These are phyloP conservation scores for Tetracladium maxilliforme DNA, from an alignment of 2,329 filamentous ascomycete species.

Conservation along the genomic window DNA sequence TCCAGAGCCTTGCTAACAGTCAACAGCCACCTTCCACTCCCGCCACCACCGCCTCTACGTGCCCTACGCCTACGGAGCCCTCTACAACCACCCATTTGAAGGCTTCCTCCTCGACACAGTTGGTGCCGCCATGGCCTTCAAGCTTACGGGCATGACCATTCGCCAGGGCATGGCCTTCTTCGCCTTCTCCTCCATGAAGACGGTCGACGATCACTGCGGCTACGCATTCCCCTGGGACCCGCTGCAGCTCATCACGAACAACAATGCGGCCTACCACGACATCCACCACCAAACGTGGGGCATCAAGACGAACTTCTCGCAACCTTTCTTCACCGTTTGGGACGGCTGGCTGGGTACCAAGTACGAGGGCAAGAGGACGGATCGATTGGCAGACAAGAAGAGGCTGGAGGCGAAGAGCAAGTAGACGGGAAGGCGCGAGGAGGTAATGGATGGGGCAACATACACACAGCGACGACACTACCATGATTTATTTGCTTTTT, in stretches of 20 bases:
- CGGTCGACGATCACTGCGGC: constrained; percentile 93
- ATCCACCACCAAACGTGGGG: constrained; percentile 99
- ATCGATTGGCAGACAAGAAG: too few relatives aligned
- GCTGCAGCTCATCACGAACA: constrained; percentile 78
- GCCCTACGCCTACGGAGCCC: constrained; percentile 88
- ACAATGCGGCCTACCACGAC: constrained; percentile 94
- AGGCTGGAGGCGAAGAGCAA: too few relatives aligned
- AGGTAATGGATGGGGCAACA: too few relatives aligned
- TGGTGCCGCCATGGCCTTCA: constrained; percentile 73
- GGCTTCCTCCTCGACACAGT: constrained; percentile 87
- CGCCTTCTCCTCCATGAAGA: constrained; percentile 80
- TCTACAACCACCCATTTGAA: constrained; percentile 94
- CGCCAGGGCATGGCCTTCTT: constrained; percentile 87
- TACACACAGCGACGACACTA: too few relatives aligned
- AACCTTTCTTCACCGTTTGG: constrained; percentile 95
- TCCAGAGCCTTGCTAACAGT: constrained; percentile 1
- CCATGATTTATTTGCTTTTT: too few relatives aligned
- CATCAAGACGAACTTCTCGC: constrained; percentile 88
- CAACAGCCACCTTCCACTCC: constrained; percentile 71
- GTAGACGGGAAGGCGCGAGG: too few relatives aligned
- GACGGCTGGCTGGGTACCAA: constrained; percentile 69
- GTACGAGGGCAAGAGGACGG: too few relatives aligned
- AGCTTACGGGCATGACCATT: constrained; percentile 66
- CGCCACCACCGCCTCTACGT: constrained; percentile 95
- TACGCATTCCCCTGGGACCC: constrained; percentile 95